phyloP scores from a whole-genome alignment of 441 rosid genomes.

The Gossypium lobatum region DNA sequence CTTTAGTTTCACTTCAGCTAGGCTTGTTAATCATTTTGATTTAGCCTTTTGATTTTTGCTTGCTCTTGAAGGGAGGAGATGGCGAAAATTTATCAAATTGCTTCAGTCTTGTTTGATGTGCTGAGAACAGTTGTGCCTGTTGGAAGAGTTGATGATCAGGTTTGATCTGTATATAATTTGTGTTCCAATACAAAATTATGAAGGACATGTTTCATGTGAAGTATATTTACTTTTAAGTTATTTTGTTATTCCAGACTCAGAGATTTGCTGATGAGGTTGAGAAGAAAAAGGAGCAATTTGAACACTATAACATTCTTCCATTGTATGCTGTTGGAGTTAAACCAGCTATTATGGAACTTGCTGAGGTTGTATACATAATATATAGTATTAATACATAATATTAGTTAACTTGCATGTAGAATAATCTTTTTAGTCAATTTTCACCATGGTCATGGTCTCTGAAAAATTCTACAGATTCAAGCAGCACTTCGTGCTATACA shows the following conservation, averaged over 20 bases:
- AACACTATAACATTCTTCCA: slow-evolving; percentile 84
- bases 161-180: slow-evolving; percentile 22
- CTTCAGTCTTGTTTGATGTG: slow-evolving; percentile 79
- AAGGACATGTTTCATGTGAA: slow-evolving; percentile 14
- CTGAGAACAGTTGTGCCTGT: slow-evolving; percentile 53
- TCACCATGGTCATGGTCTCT: slow-evolving; percentile 14
- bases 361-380: slow-evolving; percentile 58
- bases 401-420: slow-evolving; percentile 10
- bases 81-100: slow-evolving; percentile 79
- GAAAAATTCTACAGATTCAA: slow-evolving; percentile 53
- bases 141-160: slow-evolving; percentile 58
- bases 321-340: slow-evolving; percentile 56
- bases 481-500: slow-evolving; percentile 66
- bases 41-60: slow-evolving; percentile 19
- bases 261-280: slow-evolving; percentile 70
- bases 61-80: slow-evolving; percentile 77
- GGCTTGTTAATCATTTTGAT: slow-evolving; percentile 16
- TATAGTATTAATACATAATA: background rate
- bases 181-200: slow-evolving; percentile 3
- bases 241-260: slow-evolving; percentile 42
- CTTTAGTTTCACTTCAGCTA: slow-evolving; percentile 15
- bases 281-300: slow-evolving; percentile 55
- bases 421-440: slow-evolving; percentile 8
- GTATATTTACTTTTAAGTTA: slow-evolving; percentile 7
- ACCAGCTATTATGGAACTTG: slow-evolving; percentile 81